Evolutionary conservation across 2,329 filamentous ascomycete species (phyloP).

Genomic region (Falciphora oryzae): DNA sequence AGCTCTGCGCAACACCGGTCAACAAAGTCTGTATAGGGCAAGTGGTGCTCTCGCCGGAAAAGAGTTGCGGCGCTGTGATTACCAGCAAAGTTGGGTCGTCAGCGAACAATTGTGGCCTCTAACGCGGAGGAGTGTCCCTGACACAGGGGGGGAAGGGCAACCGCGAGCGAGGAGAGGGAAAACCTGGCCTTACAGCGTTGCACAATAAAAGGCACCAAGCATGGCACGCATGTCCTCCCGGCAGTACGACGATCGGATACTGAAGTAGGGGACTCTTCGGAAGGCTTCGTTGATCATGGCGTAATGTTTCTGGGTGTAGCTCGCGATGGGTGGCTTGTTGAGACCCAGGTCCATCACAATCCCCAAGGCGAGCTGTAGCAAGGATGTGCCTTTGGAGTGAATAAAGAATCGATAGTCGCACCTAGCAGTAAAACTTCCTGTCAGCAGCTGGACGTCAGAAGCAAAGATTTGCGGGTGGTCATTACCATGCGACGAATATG

Average conservation of each 20-base stretch:
- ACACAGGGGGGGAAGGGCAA: too few relatives aligned
- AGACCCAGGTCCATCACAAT: constrained; percentile 34
- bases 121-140: neutral
- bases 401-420: constrained; percentile 33
- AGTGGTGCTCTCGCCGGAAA: constrained; percentile 26
- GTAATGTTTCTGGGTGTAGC: constrained; percentile 19
- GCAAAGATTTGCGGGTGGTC: neutral
- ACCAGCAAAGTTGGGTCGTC: constrained; percentile 2
- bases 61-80: constrained; percentile 19
- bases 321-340: constrained; percentile 22
- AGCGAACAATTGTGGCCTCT: neutral
- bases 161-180: neutral
- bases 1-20: constrained; percentile 28
- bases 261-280: constrained; percentile 14
- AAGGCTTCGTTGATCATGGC: constrained; percentile 28
- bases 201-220: constrained; percentile 34
- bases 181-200: constrained; percentile 23
- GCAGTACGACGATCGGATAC: constrained; percentile 20
- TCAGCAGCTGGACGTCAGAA: neutral
- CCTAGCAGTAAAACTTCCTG: constrained; percentile 19
- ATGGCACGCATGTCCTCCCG: constrained; percentile 33
- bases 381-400: constrained; percentile 29
- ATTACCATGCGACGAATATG: constrained; percentile 31
- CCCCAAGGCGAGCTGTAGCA: constrained; percentile 33
- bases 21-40: constrained; percentile 29